Base-by-base conservation (phyloP, 2,329 filamentous ascomycete genomes). In the Fusarium sp. region DNA sequence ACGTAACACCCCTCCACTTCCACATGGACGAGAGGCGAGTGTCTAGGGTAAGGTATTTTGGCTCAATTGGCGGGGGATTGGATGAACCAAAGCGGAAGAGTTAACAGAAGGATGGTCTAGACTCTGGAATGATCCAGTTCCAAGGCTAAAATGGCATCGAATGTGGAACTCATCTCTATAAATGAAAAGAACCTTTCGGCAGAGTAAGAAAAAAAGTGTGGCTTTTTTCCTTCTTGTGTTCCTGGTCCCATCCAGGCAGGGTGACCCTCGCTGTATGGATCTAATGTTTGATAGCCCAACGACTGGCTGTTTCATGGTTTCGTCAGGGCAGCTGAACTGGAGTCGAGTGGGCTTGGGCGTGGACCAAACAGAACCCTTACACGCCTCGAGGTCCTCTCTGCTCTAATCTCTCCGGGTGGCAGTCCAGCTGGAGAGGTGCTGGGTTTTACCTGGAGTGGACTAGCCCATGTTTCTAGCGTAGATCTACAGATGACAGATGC, bases 361-460 rank as follows among this genome's bases (percentile, higher is more conserved):
- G 60, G 31, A 33, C 42, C 60, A 22, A 54, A 25, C 27, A 63
- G 20, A 25, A 25, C 56, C 35, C 33, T 36, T 40, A 22, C 56
- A 38, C 35, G 52, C 38, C 38, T 45, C 27, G 20, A 54, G 47
- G 27, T 54, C 18, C 47, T 54, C 42, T 47, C 22, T 29, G 47
- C 27, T 64, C 14, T 22, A 42, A 64, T 50, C 38, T 50, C 13
- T 29, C 35, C 16, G 35, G 59, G 45, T 27, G 60, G 60, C 29
- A 69, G 59, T 36, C 13, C 56, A 61, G 60, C 29, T 52, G 29
- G 18, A 16, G 50, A 61, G 36, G 57, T 31, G 33, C 45, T 65
- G 40, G 54, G 64, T 71, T 74, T 73, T 75, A 66, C 73, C 72
- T 60, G 27, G 57, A 71, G 45, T 36, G 66, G 66, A 31, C 54